These are phyloP conservation scores for Chaetomidium leptoderma DNA, from an alignment of 495 filamentous ascomycete species.

Conservation along the genomic window DNA sequence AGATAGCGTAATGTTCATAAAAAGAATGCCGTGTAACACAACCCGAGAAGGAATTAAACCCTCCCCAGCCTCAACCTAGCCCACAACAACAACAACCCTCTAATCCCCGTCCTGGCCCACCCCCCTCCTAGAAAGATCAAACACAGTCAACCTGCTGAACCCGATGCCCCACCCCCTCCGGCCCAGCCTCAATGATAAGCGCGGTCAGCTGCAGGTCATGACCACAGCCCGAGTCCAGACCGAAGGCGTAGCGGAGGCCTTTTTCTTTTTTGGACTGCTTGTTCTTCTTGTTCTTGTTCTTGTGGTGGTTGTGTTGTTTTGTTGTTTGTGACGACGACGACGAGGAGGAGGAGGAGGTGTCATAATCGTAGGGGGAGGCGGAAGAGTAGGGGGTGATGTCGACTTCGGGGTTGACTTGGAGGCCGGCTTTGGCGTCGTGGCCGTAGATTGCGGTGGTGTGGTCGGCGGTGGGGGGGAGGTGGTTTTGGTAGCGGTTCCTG, in stretches of 20 bases:
- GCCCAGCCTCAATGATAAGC: slow-evolving; percentile 59
- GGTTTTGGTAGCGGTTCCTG: slow-evolving; percentile 36
- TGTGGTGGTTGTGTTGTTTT: background rate
- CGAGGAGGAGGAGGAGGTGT: no score
- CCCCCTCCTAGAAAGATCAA: background rate
- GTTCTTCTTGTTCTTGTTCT: slow-evolving; percentile 8
- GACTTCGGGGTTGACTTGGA: slow-evolving; percentile 42
- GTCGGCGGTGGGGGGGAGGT: slow-evolving; percentile 1
- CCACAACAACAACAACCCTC: background rate
- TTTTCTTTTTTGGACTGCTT: slow-evolving; percentile 15
- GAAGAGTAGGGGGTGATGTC: slow-evolving; percentile 33
- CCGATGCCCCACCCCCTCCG: slow-evolving; percentile 17
- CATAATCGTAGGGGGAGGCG: background rate
- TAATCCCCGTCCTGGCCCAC: background rate
- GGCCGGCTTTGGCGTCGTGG: slow-evolving; percentile 70
- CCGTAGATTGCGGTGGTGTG: slow-evolving; percentile 59
- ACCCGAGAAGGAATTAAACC: no score
- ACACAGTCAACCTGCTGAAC: slow-evolving; percentile 32
- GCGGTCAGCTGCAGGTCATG: slow-evolving; percentile 70
- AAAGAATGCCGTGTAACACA: no score
- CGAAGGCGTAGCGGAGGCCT: slow-evolving; percentile 61
- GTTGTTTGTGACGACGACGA: background rate
- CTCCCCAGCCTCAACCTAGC: background rate
- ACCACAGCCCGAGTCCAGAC: slow-evolving; percentile 78
- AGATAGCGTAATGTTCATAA: no score